Conservation (phyloP, 2,329 filamentous ascomycete species). For the Cladosporium sp. region DNA sequence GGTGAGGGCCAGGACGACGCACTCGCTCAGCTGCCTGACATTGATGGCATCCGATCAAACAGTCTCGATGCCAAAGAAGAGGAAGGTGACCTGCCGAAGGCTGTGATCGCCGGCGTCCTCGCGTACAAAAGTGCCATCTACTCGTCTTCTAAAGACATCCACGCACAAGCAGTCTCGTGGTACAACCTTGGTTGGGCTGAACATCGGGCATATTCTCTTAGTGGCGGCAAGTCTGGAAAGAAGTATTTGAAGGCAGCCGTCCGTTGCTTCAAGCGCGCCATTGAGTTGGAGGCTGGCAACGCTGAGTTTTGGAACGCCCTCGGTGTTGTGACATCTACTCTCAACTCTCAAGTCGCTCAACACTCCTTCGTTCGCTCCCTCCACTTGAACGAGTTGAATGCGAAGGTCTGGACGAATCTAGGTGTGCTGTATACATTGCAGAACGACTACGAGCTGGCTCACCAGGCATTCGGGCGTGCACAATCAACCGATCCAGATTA, state of each 20-base stretch:
- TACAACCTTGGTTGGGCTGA: conserved; percentile 97
- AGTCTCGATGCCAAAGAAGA: neutral
- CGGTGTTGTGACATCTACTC: conserved; percentile 80
- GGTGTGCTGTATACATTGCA: conserved; percentile 82
- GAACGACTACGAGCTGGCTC: conserved; percentile 77
- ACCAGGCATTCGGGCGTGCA: conserved; percentile 81
- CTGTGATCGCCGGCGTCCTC: conserved; percentile 63
- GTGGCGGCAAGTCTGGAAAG: conserved; percentile 55
- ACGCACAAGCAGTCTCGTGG: conserved; percentile 92
- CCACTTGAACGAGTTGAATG: conserved; percentile 84
- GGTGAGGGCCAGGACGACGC: conserved; percentile 49
- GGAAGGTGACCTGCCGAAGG: conserved; percentile 41
- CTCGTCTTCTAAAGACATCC: conserved; percentile 66
- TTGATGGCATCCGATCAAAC: conserved; percentile 30
- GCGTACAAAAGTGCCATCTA: conserved; percentile 85
- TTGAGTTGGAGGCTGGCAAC: conserved; percentile 92
- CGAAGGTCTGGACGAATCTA: conserved; percentile 85
- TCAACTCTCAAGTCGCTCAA: conserved; percentile 85
- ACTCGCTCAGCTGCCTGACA: conserved; percentile 61
- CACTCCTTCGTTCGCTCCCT: conserved; percentile 90
- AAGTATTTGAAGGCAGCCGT: conserved; percentile 77
- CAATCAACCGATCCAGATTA: conserved; percentile 95
- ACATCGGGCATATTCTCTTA: conserved; percentile 69
- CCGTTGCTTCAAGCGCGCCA: conserved; percentile 88
- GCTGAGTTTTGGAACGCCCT: conserved; percentile 96